Percentiles rank a stretch among this genome's conserved stretches.
phyloP scores from a whole-genome alignment of 2,329 filamentous ascomycete genomes.

The Pestalotiopsis sp. region DNA sequence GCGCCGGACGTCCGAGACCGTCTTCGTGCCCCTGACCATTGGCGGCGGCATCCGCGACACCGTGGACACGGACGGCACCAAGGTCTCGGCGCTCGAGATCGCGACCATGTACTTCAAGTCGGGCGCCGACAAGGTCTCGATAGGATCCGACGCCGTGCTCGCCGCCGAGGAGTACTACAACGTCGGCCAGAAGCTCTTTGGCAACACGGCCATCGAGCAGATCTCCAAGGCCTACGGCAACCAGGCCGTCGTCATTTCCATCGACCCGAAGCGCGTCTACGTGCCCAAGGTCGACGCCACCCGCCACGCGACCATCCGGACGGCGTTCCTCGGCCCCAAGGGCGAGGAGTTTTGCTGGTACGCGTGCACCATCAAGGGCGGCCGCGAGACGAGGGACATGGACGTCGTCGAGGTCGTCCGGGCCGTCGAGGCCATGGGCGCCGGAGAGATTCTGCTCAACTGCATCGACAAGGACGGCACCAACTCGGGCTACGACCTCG shows the following conservation, averaged over 20 bases:
- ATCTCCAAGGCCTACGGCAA: slow-evolving; percentile 93
- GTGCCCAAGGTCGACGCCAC: slow-evolving; percentile 72
- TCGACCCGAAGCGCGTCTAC: slow-evolving; percentile 92
- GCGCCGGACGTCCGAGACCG: slow-evolving; percentile 80
- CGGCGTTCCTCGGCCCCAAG: slow-evolving; percentile 68
- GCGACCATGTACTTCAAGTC: slow-evolving; percentile 97
- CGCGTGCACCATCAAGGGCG: slow-evolving; percentile 95
- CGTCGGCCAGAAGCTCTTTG: slow-evolving; percentile 67
- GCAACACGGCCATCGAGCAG: slow-evolving; percentile 90
- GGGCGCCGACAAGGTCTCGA: slow-evolving; percentile 96
- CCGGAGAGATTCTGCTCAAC: slow-evolving; percentile 92
- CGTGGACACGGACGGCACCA: slow-evolving; percentile 82
- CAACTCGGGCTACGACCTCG: slow-evolving; percentile 91
- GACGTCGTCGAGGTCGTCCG: slow-evolving; percentile 86
- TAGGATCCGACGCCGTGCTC: slow-evolving; percentile 90
- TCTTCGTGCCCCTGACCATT: slow-evolving; percentile 95
- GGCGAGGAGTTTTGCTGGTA: slow-evolving; percentile 93
- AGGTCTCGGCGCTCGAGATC: slow-evolving; percentile 87
- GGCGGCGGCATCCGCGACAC: slow-evolving; percentile 95
- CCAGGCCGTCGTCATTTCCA: slow-evolving; percentile 93
- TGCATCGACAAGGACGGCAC: slow-evolving; percentile 97
- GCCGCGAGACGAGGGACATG: slow-evolving; percentile 89
- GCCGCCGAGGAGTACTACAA: slow-evolving; percentile 91
- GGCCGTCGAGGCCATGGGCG: slow-evolving; percentile 94
- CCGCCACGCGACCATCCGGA: slow-evolving; percentile 74